Evolutionary conservation across 2,329 filamentous ascomycete species (phyloP).

Genomic region (Sporothrix pallida): DNA sequence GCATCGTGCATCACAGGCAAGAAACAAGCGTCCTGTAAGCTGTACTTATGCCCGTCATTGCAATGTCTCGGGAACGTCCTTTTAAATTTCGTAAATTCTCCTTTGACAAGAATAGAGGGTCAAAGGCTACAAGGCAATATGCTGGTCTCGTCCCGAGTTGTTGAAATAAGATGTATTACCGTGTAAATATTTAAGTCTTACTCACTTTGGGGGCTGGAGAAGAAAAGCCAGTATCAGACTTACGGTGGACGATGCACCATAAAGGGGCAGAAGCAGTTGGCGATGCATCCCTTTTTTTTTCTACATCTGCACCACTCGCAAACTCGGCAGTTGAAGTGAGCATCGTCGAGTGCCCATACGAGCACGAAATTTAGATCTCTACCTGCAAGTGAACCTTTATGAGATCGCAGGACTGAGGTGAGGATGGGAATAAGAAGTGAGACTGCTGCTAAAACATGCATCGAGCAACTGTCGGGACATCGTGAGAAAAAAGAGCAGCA

Average conservation of each 20-base stretch:
- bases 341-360: too few relatives aligned
- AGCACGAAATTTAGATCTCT: neutral
- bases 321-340: neutral
- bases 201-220: neutral
- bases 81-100: neutral
- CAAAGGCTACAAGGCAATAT: neutral
- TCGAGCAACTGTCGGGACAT: neutral
- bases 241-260: neutral
- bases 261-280: neutral
- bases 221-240: neutral
- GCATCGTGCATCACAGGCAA: neutral
- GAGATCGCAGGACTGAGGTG: neutral
- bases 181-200: neutral
- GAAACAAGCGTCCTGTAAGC: neutral
- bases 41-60: neutral
- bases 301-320: neutral
- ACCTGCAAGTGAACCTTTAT: neutral
- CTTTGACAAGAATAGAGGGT: neutral
- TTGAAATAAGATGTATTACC: neutral
- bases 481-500: neutral
- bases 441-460: too few relatives aligned
- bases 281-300: neutral
- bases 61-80: constrained; percentile 3
- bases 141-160: neutral
- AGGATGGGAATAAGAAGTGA: too few relatives aligned